Conservation (phyloP, 2,329 filamentous ascomycete genomes). For the Aspergillus tubingensis region DNA sequence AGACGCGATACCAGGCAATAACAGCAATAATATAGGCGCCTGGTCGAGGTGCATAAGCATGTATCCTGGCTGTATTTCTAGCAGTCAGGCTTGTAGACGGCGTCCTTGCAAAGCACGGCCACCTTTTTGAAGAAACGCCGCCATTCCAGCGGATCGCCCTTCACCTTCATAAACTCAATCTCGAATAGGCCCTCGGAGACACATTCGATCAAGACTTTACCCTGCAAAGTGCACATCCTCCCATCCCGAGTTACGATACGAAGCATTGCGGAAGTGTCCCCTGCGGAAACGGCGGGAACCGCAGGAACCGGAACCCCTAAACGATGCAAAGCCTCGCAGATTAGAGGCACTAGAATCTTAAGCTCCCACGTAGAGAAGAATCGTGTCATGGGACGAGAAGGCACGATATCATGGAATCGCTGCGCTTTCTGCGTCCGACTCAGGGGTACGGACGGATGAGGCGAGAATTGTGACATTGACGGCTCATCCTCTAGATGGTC, state of each 20-base stretch:
- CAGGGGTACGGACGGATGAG: conserved; percentile 74
- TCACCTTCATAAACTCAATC: conserved; percentile 88
- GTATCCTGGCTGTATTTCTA: conserved; percentile 16
- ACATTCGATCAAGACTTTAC: conserved; percentile 47
- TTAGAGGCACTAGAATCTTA: conserved; percentile 72
- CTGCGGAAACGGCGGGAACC: conserved; percentile 47
- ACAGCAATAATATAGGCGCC: not conserved
- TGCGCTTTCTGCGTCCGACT: conserved; percentile 86
- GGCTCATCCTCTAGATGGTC: conserved; percentile 81
- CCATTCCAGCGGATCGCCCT: conserved; percentile 97
- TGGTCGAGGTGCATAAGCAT: not conserved
- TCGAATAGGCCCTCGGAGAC: conserved; percentile 68
- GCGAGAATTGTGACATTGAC: conserved; percentile 78
- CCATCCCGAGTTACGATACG: conserved; percentile 70
- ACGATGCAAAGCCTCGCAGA: conserved; percentile 78
- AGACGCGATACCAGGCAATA: not conserved
- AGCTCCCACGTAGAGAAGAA: conserved; percentile 86
- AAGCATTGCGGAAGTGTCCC: conserved; percentile 61
- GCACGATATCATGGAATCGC: conserved; percentile 87
- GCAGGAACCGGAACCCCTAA: conserved; percentile 74
- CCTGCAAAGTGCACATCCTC: conserved; percentile 47
- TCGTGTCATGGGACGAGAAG: conserved; percentile 79
- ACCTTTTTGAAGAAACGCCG: conserved; percentile 94
- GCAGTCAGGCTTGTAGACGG: conserved; percentile 65
- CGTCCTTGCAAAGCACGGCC: conserved; percentile 83